Evolutionary conservation across 2,329 filamentous ascomycete species (phyloP).

Genomic region (Botrytis paeoniae): DNA sequence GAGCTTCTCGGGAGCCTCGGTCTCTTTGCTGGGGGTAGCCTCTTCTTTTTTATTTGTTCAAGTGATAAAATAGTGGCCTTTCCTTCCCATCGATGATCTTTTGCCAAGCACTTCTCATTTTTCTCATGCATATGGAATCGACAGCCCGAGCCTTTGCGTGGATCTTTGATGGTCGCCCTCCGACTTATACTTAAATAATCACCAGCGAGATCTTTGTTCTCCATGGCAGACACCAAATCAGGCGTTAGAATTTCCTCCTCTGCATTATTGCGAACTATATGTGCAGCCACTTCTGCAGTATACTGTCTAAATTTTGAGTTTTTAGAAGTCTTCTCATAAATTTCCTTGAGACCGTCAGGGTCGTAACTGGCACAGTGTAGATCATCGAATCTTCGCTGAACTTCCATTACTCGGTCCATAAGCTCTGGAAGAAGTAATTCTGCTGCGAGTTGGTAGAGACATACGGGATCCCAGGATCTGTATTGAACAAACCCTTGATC

Average conservation of each 20-base stretch:
- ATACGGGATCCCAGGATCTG: too few species aligned
- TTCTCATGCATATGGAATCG: not conserved
- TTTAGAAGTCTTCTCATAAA: not conserved
- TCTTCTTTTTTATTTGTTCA: too few species aligned
- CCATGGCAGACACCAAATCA: not conserved
- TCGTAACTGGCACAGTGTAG: too few species aligned
- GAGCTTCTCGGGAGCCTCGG: not conserved
- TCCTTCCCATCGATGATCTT: not conserved
- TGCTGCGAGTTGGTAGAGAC: too few species aligned
- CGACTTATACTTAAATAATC: not conserved
- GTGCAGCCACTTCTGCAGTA: not conserved
- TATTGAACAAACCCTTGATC: too few species aligned
- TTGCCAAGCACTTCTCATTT: not conserved
- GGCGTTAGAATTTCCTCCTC: not conserved
- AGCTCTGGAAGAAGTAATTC: too few species aligned
- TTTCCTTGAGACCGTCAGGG: fast-evolving
- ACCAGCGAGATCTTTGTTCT: not conserved
- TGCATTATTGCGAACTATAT: not conserved
- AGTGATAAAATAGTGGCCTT: not conserved
- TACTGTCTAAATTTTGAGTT: not conserved
- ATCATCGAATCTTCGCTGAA: too few species aligned
- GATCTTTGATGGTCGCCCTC: not conserved
- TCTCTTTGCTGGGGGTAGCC: too few species aligned
- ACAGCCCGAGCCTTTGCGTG: not conserved
- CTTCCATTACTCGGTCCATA: too few species aligned